A percentile compares a stretch with the other conserved stretches of the same genome.
Conservation (phyloP, 2,329 filamentous ascomycete species). For the Aspergillus sclerotialis region DNA sequence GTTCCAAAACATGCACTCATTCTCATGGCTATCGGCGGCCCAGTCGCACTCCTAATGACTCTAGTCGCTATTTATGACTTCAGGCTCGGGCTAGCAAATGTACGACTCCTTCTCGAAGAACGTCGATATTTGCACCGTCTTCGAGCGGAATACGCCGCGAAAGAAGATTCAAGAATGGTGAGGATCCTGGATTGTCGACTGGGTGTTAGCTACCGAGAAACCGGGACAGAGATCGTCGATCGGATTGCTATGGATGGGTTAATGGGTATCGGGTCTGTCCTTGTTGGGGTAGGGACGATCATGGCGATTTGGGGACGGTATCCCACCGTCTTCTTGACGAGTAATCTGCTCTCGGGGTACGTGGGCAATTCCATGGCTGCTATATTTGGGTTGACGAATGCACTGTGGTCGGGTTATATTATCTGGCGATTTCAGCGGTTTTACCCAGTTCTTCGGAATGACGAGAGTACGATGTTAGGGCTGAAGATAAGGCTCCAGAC, state of each 20-base stretch:
- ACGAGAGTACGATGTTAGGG: conserved; percentile 12
- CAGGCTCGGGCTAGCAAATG: conserved; percentile 39
- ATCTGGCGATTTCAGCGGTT: conserved; percentile 37
- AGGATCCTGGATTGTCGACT: conserved; percentile 31
- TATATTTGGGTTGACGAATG: conserved; percentile 44
- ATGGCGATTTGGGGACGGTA: conserved; percentile 49
- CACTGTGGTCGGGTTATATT: conserved; percentile 42
- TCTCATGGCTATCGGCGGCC: conserved; percentile 49
- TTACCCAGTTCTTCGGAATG: conserved; percentile 20
- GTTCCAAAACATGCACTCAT: conserved; percentile 43
- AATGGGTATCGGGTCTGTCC: conserved; percentile 44
- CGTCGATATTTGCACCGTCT: conserved; percentile 24
- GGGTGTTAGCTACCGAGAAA: conserved; percentile 43
- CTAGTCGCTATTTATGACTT: conserved; percentile 44
- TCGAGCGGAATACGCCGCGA: conserved; percentile 3
- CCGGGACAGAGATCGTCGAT: conserved; percentile 46
- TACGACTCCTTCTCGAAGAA: conserved; percentile 40
- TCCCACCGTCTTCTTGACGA: conserved; percentile 35
- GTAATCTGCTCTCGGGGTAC: conserved; percentile 51
- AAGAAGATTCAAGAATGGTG: conserved; percentile 13
- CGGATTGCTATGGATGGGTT: conserved; percentile 46
- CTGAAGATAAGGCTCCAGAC: conserved; percentile 24
- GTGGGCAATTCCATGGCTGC: conserved; percentile 48
- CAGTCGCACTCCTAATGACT: conserved; percentile 39
- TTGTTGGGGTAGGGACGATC: conserved; percentile 47